Evolutionary conservation across 139 green algal genomes (phyloP), one percentile per base, ranked within the genome.

Genomic region (Astrephomene gubernaculifera): DNA sequence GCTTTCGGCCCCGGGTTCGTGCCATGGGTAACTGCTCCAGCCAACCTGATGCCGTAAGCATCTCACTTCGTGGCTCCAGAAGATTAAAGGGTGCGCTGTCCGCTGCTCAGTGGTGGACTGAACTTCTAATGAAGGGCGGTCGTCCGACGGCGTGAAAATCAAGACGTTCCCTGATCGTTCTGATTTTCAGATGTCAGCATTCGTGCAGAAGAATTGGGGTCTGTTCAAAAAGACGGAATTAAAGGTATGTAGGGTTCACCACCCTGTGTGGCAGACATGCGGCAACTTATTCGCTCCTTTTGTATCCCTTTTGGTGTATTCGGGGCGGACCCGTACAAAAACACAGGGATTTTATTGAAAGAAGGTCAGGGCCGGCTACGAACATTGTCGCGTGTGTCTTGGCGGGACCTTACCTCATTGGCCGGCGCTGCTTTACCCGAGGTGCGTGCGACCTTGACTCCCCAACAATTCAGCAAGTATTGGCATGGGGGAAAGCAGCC

Each of bases 21-120:
- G n/a, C n/a, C 33, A 75, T 75, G 68, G 68, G 68, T 36, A 75
- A 54, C 38, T 75, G 68, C 38, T 75, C 68, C 35, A 75, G 68
- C 38, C 31, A 35, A 31, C 38, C 52, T 35, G 68, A 54, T 36
- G 38, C 52, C 21, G 68, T 54, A 17, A 33, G 33, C 25, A 22
- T 39, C 21, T 57, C 68, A 12, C 68, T 39, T n/a, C 39, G 53
- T 19, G 35, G 38, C 19, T 38, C 53, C 1, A 14, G 68, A 52
- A 33, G 52, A 33, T 17, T 39, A 29, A 75, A 54, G 53, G 68
- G 68, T 75, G 35, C 35, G 68, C 38, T 38, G 49, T 57, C 49
- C 14, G 17, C 17, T 57, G 49, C 14, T 12, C 14, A 57, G 17
- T 57, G n/a, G n/a, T n/a, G n/a, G n/a, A n/a, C n/a, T n/a, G n/a